These are phyloP conservation scores for Lyophyllum decastes DNA, from an alignment of 768 basidiomycete genomes.

Conservation along the genomic window DNA sequence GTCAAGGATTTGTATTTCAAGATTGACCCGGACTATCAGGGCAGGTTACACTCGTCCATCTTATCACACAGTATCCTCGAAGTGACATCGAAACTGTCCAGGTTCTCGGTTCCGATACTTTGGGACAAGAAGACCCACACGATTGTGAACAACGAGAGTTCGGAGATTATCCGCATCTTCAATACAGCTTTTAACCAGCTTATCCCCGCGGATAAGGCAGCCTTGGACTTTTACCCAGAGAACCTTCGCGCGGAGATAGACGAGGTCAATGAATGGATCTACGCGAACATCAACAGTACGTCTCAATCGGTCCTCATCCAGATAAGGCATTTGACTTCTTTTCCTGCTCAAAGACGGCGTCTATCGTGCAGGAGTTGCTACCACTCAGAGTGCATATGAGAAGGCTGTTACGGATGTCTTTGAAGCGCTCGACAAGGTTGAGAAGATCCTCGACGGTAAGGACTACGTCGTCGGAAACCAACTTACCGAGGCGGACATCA, in stretches of 20 bases:
- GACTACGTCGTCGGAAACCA: constrained; percentile 78
- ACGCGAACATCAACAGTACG: constrained; percentile 80
- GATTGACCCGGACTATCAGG: constrained; percentile 68
- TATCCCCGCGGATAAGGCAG: constrained; percentile 62
- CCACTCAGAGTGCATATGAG: constrained; percentile 76
- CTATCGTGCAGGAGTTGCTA: constrained; percentile 87
- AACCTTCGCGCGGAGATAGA: constrained; percentile 77
- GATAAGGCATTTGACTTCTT: neutral
- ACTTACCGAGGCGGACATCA: constrained; percentile 81
- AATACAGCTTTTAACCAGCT: constrained; percentile 82
- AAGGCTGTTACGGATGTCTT: constrained; percentile 73
- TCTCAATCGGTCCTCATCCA: constrained; percentile 4
- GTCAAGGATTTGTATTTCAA: constrained; percentile 84
- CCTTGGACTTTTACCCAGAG: constrained; percentile 78
- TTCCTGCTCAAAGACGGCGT: constrained; percentile 61
- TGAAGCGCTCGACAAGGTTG: constrained; percentile 75
- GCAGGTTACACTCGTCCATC: constrained; percentile 45
- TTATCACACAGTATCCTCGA: too few species aligned
- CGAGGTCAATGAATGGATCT: constrained; percentile 81
- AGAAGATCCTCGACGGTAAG: constrained; percentile 75
- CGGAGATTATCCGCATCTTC: constrained; percentile 93
- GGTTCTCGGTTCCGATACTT: constrained; percentile 85
- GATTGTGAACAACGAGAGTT: constrained; percentile 94
- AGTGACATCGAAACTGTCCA: constrained; percentile 16
- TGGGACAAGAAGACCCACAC: constrained; percentile 89